A percentile compares a stretch with the other conserved stretches of the same genome.
phyloP scores from a whole-genome alignment of 225 moss, liverwort and hornwort genomes.

The Neckera pumila region DNA sequence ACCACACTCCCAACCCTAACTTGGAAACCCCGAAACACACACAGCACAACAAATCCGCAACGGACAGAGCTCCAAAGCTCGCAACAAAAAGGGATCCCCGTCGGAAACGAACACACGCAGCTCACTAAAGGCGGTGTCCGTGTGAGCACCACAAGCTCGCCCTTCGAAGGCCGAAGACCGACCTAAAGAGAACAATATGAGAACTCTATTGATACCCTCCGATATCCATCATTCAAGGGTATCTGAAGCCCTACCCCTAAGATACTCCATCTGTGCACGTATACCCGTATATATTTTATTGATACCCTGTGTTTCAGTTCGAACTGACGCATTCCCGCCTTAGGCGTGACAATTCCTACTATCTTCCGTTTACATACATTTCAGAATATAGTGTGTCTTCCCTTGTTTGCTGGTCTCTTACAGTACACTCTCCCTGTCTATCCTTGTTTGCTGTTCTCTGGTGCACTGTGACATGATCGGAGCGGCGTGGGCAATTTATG shows the following conservation, averaged over 20 bases:
- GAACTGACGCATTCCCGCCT: neutral
- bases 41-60: neutral
- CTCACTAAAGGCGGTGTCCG: neutral
- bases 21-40: neutral
- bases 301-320: neutral
- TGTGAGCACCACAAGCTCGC: neutral
- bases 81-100: neutral
- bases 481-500: neutral
- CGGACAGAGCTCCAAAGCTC: neutral
- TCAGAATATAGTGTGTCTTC: neutral
- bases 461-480: neutral
- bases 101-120: no score
- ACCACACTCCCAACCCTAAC: neutral
- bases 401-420: neutral
- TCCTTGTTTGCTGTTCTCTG: neutral
- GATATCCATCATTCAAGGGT: no score
- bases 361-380: rapidly evolving
- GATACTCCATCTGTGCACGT: neutral
- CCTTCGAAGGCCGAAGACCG: neutral
- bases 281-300: no score
- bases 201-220: neutral
- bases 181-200: neutral
- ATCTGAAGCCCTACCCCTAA: rapidly evolving
- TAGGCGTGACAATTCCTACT: neutral
- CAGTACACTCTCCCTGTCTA: neutral